Conservation (phyloP, 768 basidiomycete genomes). For the Terana coerulea region DNA sequence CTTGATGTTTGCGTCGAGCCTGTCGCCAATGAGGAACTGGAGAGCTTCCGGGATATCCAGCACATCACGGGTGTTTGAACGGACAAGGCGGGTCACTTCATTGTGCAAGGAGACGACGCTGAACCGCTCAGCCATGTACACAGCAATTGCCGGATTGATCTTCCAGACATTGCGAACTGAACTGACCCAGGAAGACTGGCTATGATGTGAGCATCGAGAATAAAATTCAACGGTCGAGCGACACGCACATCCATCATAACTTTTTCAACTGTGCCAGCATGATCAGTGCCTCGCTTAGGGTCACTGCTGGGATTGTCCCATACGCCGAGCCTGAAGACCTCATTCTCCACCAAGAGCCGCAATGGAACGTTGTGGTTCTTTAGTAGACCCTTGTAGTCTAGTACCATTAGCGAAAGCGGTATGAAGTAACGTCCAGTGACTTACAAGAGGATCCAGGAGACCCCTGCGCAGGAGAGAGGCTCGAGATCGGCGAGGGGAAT, state of each 20-base stretch:
- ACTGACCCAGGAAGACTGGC: constrained; percentile 61
- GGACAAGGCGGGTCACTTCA: constrained; percentile 77
- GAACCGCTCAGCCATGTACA: constrained; percentile 88
- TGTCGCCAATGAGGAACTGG: constrained; percentile 73
- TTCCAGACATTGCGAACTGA: constrained; percentile 76
- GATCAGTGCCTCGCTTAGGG: constrained; percentile 57
- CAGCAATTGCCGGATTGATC: constrained; percentile 75
- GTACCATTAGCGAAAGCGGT: constrained; percentile 1
- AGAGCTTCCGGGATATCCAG: constrained; percentile 80
- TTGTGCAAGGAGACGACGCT: constrained; percentile 56
- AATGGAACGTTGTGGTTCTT: constrained; percentile 70
- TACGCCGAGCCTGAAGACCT: constrained; percentile 79
- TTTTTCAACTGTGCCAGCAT: constrained; percentile 53
- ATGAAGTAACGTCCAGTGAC: constrained; percentile 36
- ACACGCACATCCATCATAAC: constrained; percentile 56
- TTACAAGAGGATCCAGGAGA: constrained; percentile 23
- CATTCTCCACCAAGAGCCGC: constrained; percentile 85
- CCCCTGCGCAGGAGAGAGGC: constrained; percentile 51
- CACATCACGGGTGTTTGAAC: constrained; percentile 64
- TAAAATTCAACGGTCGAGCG: neutral
- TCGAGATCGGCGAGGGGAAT: constrained; percentile 49
- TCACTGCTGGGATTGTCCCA: constrained; percentile 91
- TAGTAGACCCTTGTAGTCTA: constrained; percentile 59
- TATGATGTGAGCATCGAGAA: constrained; percentile 8
- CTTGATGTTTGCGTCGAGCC: constrained; percentile 49